These are phyloP conservation scores for Trichoderma endophyticum DNA, from an alignment of 2,329 filamentous ascomycete species.

Conservation along the genomic window DNA sequence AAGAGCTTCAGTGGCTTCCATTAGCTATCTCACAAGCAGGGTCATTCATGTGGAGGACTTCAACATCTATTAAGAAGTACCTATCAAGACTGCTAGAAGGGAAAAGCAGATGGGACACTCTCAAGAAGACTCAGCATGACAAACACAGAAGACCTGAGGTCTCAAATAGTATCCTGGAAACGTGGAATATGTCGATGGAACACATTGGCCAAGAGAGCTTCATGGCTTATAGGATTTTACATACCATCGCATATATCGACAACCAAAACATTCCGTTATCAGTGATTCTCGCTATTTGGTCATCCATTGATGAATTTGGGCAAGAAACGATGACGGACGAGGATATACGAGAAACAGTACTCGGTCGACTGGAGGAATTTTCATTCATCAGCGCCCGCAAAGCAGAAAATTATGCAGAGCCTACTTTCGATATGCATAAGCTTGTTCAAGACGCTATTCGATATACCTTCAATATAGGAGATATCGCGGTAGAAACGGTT, in stretches of 20 bases:
- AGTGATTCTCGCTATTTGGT: too few relatives aligned
- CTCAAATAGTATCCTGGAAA: neutral
- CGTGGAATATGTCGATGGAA: neutral
- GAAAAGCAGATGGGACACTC: neutral
- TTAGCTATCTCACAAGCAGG: neutral
- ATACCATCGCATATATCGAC: neutral
- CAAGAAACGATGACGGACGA: too few relatives aligned
- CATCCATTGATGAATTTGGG: too few relatives aligned
- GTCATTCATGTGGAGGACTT: neutral
- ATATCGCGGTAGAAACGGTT: too few relatives aligned
- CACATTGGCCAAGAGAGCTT: accelerated
- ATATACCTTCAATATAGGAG: too few relatives aligned
- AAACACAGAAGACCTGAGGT: neutral
- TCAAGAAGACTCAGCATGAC: neutral
- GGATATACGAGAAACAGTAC: too few relatives aligned
- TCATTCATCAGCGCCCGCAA: too few relatives aligned
- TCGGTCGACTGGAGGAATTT: too few relatives aligned
- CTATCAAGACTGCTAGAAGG: neutral
- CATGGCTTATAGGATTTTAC: accelerated
- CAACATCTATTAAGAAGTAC: neutral
- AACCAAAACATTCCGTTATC: neutral
- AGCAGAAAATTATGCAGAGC: too few relatives aligned
- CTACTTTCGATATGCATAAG: neutral
- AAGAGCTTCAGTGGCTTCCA: neutral
- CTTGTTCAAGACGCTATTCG: neutral